Evolutionary conservation across 1,284 basidiomycete species (phyloP), one percentile per base, ranked within the genome.

Genomic region (Rhodotorula sp.): DNA sequence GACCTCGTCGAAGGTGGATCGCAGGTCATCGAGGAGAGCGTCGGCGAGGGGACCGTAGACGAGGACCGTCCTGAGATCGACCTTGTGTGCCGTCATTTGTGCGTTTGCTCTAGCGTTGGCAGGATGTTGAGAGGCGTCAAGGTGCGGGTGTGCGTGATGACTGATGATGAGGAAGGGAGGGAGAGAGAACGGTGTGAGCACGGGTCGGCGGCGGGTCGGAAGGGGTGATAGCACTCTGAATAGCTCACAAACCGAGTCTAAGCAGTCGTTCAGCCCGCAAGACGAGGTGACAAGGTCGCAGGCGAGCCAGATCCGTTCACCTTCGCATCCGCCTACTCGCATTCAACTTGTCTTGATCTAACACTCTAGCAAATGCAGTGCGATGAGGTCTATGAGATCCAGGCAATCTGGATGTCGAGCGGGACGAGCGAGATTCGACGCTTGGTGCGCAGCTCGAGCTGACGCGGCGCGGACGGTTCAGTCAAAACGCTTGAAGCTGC

Each of bases 31-130:
- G 32, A 73, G 36, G n/a, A 73, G 44, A 34, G 59, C 48, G 27
- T 49, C 53, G 47, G 32, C 53, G 58, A 63, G 60, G 5, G 58
- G 46, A 7, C 56, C 59, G 44, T 46, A 49, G 20, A 72, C 34
- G 24, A 66, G 64, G 11, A 72, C 29, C 32, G 67, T 72, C 22
- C 60, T 44, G 49, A 69, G n/a, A 13, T 49, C 22, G 34, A 55
- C 36, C 29, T 32, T 17, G 47, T 64, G 62, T 19, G 62, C 60
- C 0, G 64, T 66, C 61, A 66, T 66, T 20, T 59, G n/a, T 30
- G 44, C 19, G 30, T 19, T 22, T 27, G 27, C 24, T 13, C 3
- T 3, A 44, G 9, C 39, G 39, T 44, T 17, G 39, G 39, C 39
- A 17, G 11, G 39, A 17, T 44, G 5, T 8, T 17, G 11, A 17